Conservation (phyloP, 2,329 filamentous ascomycete genomes). For the Pleurostoma richardsiae region DNA sequence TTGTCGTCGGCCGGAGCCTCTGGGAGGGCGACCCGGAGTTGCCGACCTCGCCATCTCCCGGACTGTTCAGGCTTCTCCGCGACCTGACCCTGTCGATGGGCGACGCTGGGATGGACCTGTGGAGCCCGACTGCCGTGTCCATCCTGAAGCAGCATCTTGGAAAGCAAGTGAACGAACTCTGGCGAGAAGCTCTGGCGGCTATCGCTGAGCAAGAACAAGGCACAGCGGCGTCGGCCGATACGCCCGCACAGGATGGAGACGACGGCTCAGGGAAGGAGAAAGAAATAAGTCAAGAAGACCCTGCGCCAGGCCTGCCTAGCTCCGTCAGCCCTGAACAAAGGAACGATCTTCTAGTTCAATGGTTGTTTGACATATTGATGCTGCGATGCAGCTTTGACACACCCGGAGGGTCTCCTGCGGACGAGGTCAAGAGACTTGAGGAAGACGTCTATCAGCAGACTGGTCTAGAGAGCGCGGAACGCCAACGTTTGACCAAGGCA, state of each 20-base stretch:
- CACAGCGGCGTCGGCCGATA: slow-evolving; percentile 5
- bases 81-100: slow-evolving; percentile 64
- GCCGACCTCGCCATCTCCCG: slow-evolving; percentile 73
- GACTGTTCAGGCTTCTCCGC: slow-evolving; percentile 67
- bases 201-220: slow-evolving; percentile 6
- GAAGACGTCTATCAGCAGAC: slow-evolving; percentile 37
- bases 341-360: slow-evolving; percentile 50
- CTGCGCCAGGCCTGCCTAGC: too few relatives aligned
- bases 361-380: slow-evolving; percentile 55
- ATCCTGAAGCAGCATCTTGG: slow-evolving; percentile 56
- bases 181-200: slow-evolving; percentile 35
- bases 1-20: slow-evolving; percentile 57
- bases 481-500: slow-evolving; percentile 53
- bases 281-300: slow-evolving; percentile 3
- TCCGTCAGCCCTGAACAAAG: slow-evolving; percentile 13
- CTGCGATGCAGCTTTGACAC: slow-evolving; percentile 40
- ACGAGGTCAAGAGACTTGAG: slow-evolving; percentile 37
- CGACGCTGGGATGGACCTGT: slow-evolving; percentile 68
- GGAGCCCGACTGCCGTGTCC: slow-evolving; percentile 65
- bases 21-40: slow-evolving; percentile 78
- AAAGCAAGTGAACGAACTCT: slow-evolving; percentile 42
- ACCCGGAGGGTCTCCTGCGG: slow-evolving; percentile 13
- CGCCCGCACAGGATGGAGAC: slow-evolving; percentile 9
- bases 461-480: slow-evolving; percentile 42
- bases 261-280: slow-evolving; percentile 6